Evolutionary conservation across 345 rosid genomes (phyloP).

Genomic region (Bruguiera parviflora): DNA sequence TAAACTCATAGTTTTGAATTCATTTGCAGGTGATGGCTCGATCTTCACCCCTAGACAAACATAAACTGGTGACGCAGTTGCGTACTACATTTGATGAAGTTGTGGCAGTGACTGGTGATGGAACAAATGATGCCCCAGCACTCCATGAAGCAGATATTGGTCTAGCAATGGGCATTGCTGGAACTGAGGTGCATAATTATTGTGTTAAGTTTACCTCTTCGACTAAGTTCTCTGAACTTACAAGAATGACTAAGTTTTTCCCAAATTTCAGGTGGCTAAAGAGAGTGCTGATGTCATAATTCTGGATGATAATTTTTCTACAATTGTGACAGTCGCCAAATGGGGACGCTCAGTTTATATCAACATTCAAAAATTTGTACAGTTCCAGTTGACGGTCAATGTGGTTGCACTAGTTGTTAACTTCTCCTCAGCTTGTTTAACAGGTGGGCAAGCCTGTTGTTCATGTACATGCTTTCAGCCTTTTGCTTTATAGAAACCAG

Average conservation of each 20-base stretch:
- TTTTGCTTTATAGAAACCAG: background rate
- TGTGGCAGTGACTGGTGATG: constrained; percentile 93
- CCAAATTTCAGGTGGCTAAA: constrained; percentile 77
- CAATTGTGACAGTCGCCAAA: constrained; percentile 90
- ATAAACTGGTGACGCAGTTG: constrained; percentile 76
- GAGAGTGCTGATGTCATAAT: constrained; percentile 97
- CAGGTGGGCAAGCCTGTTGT: constrained; percentile 43
- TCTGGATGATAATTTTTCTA: constrained; percentile 90
- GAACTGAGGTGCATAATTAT: constrained; percentile 66
- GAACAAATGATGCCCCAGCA: constrained; percentile 97
- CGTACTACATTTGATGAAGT: constrained; percentile 75
- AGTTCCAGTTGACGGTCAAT: constrained; percentile 89
- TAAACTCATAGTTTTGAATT: constrained; percentile 5
- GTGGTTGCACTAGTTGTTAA: constrained; percentile 79
- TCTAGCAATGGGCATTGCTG: constrained; percentile 97
- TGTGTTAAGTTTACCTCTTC: background rate
- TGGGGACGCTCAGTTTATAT: constrained; percentile 96
- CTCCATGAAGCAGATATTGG: constrained; percentile 98
- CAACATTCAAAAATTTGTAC: constrained; percentile 92
- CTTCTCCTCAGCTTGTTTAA: constrained; percentile 90
- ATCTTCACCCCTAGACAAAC: constrained; percentile 92
- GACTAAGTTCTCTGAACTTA: background rate
- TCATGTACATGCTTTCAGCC: constrained; percentile 4
- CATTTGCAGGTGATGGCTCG: constrained; percentile 86
- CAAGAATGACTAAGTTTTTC: constrained; percentile 12